A percentile compares a stretch with the other conserved stretches of the same genome.
Conservation (phyloP, 768 basidiomycete genomes). For the Suillus sp. region DNA sequence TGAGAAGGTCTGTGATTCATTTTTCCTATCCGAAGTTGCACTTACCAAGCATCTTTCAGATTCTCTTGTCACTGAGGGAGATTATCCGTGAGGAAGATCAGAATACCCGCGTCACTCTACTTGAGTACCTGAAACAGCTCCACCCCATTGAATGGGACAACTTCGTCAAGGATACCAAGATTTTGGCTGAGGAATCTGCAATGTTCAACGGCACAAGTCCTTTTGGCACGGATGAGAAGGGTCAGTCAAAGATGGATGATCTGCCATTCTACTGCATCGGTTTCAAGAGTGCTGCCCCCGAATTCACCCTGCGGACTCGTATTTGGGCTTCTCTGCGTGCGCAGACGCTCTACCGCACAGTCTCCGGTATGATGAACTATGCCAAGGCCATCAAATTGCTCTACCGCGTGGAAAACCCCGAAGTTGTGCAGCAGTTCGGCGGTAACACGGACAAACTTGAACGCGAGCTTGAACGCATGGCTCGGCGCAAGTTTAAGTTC, state of each 20-base stretch:
- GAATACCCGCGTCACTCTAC: conserved; percentile 92
- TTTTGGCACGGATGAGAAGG: conserved; percentile 80
- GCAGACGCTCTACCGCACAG: conserved; percentile 97
- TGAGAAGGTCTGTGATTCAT: conserved; percentile 70
- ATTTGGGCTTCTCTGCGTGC: conserved; percentile 99
- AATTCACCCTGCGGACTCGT: conserved; percentile 96
- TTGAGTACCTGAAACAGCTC: conserved; percentile 98
- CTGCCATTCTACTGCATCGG: conserved; percentile 98
- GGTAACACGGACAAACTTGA: conserved; percentile 98
- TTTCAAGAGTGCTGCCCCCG: conserved; percentile 98
- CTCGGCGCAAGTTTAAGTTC: conserved; percentile 98
- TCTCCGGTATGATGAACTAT: conserved; percentile 99
- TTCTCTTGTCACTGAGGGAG: conserved; percentile 92
- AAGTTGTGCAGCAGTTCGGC: conserved; percentile 95
- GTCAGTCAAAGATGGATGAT: conserved; percentile 82
- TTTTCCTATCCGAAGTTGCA: conserved; percentile 6
- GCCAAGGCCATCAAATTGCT: conserved; percentile 98
- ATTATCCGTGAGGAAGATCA: conserved; percentile 99
- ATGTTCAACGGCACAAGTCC: conserved; percentile 79
- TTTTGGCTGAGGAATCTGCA: conserved; percentile 92
- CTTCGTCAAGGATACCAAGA: conserved; percentile 99
- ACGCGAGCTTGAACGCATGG: conserved; percentile 96
- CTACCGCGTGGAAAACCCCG: conserved; percentile 99
- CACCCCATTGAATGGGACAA: conserved; percentile 99
- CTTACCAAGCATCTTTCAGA: conserved; percentile 46